These are phyloP conservation scores for Fusarium dimerum DNA, from an alignment of 2,329 filamentous ascomycete species.

Conservation along the genomic window DNA sequence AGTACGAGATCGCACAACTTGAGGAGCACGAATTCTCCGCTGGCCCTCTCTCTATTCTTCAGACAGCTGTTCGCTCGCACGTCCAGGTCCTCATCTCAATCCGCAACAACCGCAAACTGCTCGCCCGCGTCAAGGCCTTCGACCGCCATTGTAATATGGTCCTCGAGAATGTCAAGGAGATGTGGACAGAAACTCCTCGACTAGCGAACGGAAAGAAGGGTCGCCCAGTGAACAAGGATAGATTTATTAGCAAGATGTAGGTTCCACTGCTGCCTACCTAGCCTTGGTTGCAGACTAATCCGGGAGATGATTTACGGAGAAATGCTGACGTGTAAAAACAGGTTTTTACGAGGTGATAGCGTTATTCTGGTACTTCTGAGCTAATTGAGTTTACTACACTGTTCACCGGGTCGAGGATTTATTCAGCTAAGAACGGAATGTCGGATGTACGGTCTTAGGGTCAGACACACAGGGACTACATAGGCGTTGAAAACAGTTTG, in stretches of 20 bases:
- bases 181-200: constrained; percentile 96
- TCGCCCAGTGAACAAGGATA: constrained; percentile 91
- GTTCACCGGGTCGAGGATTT: constrained; percentile 21
- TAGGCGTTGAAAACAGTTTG: constrained; percentile 41
- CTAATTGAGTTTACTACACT: constrained; percentile 40
- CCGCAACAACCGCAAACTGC: constrained; percentile 96
- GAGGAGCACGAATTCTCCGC: constrained; percentile 58
- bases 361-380: constrained; percentile 86
- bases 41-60: constrained; percentile 78
- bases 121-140: constrained; percentile 97
- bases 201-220: constrained; percentile 86
- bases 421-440: constrained; percentile 25
- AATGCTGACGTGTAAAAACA: constrained; percentile 38
- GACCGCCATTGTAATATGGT: constrained; percentile 99
- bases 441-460: constrained; percentile 33
- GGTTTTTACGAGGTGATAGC: constrained; percentile 84
- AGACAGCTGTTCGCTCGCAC: constrained; percentile 93
- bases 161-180: constrained; percentile 89
- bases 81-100: constrained; percentile 96
- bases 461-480: constrained; percentile 35
- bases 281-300: constrained; percentile 12
- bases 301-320: neutral
- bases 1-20: constrained; percentile 84
- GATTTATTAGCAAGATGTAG: constrained; percentile 97
- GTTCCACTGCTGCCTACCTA: constrained; percentile 34